These are phyloP conservation scores for Mycocentrospora acerina DNA, from an alignment of 2,329 filamentous ascomycete species.

Conservation along the genomic window DNA sequence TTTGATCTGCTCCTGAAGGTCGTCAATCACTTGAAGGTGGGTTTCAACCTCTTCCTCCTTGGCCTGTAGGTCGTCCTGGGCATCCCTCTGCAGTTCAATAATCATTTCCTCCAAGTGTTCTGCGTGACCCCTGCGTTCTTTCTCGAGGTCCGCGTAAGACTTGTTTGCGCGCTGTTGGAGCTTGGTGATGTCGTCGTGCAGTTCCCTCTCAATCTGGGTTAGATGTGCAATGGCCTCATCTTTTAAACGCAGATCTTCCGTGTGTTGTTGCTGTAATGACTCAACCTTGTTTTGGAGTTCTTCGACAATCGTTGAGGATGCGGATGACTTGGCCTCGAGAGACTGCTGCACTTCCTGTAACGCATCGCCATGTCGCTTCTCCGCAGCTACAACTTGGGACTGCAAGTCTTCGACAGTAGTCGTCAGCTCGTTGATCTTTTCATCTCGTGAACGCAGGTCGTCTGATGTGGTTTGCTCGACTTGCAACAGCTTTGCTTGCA, in stretches of 20 bases:
- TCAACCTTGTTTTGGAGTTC: constrained; percentile 36
- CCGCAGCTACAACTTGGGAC: constrained; percentile 20
- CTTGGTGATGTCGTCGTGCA: constrained; percentile 27
- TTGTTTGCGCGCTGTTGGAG: constrained; percentile 35
- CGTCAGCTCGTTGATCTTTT: constrained; percentile 30
- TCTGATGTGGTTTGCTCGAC: constrained; percentile 33
- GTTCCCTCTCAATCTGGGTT: constrained; percentile 22
- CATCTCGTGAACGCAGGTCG: constrained; percentile 28
- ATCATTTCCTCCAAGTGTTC: constrained; percentile 29
- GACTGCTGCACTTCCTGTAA: constrained; percentile 26
- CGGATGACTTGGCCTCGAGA: constrained; percentile 30
- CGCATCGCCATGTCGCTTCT: constrained; percentile 24
- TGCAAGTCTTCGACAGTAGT: constrained; percentile 28
- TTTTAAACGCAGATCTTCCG: constrained; percentile 32
- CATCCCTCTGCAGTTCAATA: constrained; percentile 29
- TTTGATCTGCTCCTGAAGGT: constrained; percentile 36
- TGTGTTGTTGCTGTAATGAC: constrained; percentile 33
- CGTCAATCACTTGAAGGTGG: constrained; percentile 35
- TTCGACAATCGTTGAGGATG: constrained; percentile 32
- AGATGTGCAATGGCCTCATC: constrained; percentile 34
- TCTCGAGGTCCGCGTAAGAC: constrained; percentile 27
- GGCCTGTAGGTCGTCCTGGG: constrained; percentile 20
- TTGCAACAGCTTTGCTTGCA: constrained; percentile 30
- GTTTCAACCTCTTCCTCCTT: constrained; percentile 33
- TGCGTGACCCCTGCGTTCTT: constrained; percentile 29